Percentiles rank a stretch among this genome's conserved stretches.
phyloP scores from a whole-genome alignment of 805 yeast genomes.

The Komagataella phaffii region DNA sequence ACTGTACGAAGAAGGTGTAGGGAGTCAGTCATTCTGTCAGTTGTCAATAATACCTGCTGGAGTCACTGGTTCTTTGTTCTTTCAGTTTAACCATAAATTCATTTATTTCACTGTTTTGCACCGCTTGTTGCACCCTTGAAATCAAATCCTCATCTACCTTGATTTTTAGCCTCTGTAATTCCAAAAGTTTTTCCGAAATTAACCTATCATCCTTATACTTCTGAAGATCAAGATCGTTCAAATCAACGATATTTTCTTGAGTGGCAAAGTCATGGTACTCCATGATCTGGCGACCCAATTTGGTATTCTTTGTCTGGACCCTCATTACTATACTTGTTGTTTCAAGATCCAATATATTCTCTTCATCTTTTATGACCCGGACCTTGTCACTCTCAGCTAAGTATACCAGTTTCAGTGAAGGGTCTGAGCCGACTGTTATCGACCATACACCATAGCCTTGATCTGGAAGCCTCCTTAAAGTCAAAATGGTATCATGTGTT shows the following conservation, averaged over 20 bases:
- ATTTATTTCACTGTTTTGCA: constrained; percentile 12
- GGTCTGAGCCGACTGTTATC: constrained; percentile 8
- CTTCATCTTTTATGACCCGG: constrained; percentile 11
- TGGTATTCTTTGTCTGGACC: constrained; percentile 13
- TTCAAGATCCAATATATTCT: constrained; percentile 12
- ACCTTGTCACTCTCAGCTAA: constrained; percentile 8
- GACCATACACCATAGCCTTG: constrained; percentile 1
- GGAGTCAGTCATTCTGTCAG: not conserved
- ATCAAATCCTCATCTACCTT: constrained; percentile 9
- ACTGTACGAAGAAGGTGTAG: not conserved
- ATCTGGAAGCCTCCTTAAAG: constrained; percentile 4
- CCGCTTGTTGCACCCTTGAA: constrained; percentile 10
- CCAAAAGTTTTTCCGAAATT: constrained; percentile 10
- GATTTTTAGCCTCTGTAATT: constrained; percentile 11
- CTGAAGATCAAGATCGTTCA: not conserved
- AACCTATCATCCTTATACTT: not conserved
- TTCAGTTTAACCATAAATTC: constrained; percentile 15
- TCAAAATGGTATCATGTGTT: constrained; percentile 15
- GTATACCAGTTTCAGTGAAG: constrained; percentile 2
- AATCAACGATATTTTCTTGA: constrained; percentile 1
- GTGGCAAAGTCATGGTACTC: not conserved
- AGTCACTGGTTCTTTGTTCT: constrained; percentile 13
- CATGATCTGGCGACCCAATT: constrained; percentile 6
- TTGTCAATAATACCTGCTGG: constrained; percentile 2
- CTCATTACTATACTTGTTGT: constrained; percentile 11